These are phyloP conservation scores for Debaryomyces sp. DNA, from an alignment of 1,139 yeast genomes.

Conservation along the genomic window DNA sequence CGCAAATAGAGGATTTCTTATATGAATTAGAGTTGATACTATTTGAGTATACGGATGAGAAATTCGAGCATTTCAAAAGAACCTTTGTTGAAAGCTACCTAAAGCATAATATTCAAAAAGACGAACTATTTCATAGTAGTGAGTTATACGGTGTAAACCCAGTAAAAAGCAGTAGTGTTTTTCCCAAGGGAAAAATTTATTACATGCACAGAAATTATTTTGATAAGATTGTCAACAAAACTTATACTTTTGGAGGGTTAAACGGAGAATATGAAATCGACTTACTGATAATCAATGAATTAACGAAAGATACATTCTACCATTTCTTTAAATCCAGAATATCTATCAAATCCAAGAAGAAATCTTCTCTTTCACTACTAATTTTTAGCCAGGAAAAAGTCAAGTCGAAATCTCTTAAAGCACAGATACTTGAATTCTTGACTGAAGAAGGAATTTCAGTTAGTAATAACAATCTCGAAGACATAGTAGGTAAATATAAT, in stretches of 20 bases:
- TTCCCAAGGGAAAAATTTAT: conserved; percentile 26
- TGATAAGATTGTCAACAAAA: conserved; percentile 50
- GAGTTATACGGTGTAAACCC: conserved; percentile 26
- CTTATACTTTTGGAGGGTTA: conserved; percentile 36
- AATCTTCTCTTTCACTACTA: conserved; percentile 24
- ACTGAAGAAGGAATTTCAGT: neutral
- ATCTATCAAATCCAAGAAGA: conserved; percentile 35
- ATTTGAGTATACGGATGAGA: conserved; percentile 24
- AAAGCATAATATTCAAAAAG: conserved; percentile 10
- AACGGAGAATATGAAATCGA: conserved; percentile 41
- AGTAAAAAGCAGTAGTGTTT: conserved; percentile 27
- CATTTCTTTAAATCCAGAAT: conserved; percentile 34
- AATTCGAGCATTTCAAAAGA: conserved; percentile 36
- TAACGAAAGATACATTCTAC: conserved; percentile 32
- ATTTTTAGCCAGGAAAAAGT: neutral
- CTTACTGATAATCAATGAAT: conserved; percentile 19
- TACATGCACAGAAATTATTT: conserved; percentile 46
- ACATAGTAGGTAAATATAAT: neutral
- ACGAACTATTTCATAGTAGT: conserved; percentile 21
- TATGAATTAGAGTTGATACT: conserved; percentile 34
- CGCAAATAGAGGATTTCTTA: conserved; percentile 50
- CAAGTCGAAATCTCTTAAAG: neutral
- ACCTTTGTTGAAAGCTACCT: conserved; percentile 34
- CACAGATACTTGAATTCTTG: neutral
- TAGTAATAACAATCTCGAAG: neutral